Base-by-base conservation (phyloP, 1,284 basidiomycete genomes). In the Naganishia cerealis region DNA sequence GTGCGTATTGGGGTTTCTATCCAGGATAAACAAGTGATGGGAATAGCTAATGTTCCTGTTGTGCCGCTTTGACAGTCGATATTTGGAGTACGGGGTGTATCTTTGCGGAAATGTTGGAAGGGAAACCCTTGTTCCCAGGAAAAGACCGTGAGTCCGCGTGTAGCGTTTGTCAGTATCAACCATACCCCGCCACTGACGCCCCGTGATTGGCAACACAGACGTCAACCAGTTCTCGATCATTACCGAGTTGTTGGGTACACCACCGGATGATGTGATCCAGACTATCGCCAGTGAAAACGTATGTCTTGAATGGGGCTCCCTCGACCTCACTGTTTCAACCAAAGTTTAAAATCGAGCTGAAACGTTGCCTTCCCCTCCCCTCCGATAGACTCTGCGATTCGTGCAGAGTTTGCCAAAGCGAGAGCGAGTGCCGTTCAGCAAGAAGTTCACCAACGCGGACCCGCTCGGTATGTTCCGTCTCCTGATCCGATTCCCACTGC, bases 191-290 rank as follows among this genome's bases (percentile, higher is more conserved):
- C 3, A 33, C 24, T 63, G 43, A 40, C 29, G 4, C 16, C 5
- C 15, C 54, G n/a, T 5, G 24, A 13, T 9, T 53, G 29, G 13
- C 39, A n/a, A 6, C 24, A 7, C 29, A 94, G 94, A 99, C 81
- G 96, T 99, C 75, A 96, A 99, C 84, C 95, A 99, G 81, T 99
- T 99, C 83, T 97, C 94, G 46, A 99, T 99, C 82, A 99, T 99
- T 83, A 99, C 95, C 59, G 96, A 99, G 81, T 84, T 99, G 21
- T 85, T 99, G 65, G 96, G 95, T 68, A 99, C 96, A 24, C 95
- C 95, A 56, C 93, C 95, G 18, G 94, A 98, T 85, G 95, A 99
- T 84, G 96, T 99, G 81, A 99, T 99, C 76, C 90, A 96, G 82
- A 99, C 95, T 61, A 99, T 99, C 77, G 92, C 91, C 71, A 94